Conservation (phyloP, 2,329 filamentous ascomycete species). For the Colletotrichum sp. region DNA sequence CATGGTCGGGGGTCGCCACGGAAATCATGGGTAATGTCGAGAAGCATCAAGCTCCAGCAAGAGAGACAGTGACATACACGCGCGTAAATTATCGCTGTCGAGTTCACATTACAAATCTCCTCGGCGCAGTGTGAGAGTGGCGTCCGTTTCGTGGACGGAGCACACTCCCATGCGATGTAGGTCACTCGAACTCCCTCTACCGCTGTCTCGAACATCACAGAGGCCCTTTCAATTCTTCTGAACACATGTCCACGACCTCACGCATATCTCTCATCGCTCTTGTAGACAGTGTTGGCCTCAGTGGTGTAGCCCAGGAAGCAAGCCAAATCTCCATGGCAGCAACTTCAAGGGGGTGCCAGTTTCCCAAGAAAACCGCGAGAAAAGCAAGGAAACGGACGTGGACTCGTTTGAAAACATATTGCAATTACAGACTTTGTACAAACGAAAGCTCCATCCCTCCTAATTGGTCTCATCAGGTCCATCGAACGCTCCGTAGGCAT, state of each 20-base stretch:
- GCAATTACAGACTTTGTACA: too few relatives aligned
- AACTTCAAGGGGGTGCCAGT: too few relatives aligned
- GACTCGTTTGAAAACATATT: too few relatives aligned
- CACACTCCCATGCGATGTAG: neutral
- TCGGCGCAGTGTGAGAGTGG: neutral
- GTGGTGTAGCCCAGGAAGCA: too few relatives aligned
- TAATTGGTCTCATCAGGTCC: too few relatives aligned
- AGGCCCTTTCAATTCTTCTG: neutral
- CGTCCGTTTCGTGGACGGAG: accelerated
- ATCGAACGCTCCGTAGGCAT: too few relatives aligned
- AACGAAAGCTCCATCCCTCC: too few relatives aligned
- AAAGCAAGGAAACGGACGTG: too few relatives aligned
- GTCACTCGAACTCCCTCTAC: neutral
- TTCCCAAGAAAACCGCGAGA: too few relatives aligned
- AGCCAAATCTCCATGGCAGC: too few relatives aligned
- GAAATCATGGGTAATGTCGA: neutral
- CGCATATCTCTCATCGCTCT: neutral
- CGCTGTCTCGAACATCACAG: neutral
- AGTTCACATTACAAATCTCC: neutral
- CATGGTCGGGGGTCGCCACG: neutral
- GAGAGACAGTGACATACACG: neutral
- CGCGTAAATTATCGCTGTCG: neutral
- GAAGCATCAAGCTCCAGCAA: neutral
- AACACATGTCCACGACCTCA: neutral
- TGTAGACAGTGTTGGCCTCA: too few relatives aligned